A percentile compares a stretch with the other conserved stretches of the same genome.
Evolutionary conservation across 106 monocot species (phyloP).

Genomic region (Allium cepa): DNA sequence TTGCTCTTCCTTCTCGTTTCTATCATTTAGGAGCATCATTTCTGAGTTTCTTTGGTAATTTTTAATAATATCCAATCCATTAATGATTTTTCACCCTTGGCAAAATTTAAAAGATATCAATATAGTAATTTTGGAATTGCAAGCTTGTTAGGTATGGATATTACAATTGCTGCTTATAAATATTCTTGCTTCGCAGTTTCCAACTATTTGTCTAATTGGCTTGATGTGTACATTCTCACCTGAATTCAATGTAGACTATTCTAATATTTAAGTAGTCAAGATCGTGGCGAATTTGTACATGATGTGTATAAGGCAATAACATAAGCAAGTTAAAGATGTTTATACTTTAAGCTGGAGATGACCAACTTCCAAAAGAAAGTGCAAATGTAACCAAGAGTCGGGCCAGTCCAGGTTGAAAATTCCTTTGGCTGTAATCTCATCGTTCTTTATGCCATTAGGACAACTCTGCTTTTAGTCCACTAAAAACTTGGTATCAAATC

Average conservation of each 20-base stretch:
- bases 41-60: slow-evolving; percentile 37
- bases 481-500: no score
- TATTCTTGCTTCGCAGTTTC: slow-evolving; percentile 83
- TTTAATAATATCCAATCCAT: slow-evolving; percentile 91
- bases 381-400: slow-evolving; percentile 90
- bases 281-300: no score
- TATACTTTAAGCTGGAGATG: slow-evolving; percentile 81
- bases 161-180: slow-evolving; percentile 78
- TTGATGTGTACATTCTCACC: slow-evolving; percentile 90
- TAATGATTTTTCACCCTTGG: slow-evolving; percentile 75
- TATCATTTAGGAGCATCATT: slow-evolving; percentile 42
- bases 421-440: slow-evolving; percentile 35
- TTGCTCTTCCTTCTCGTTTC: slow-evolving; percentile 5
- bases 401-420: slow-evolving; percentile 84
- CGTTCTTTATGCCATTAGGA: slow-evolving; percentile 36
- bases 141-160: slow-evolving; percentile 35
- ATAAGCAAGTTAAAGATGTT: no score
- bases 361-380: slow-evolving; percentile 97
- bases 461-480: slow-evolving; percentile 20
- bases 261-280: background rate
- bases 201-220: slow-evolving; percentile 70
- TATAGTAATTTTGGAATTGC: slow-evolving; percentile 87
- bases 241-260: slow-evolving; percentile 13
- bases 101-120: slow-evolving; percentile 89
- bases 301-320: no score